phyloP scores from a whole-genome alignment of 1,284 basidiomycete species.

The Earliella scabrosa region DNA sequence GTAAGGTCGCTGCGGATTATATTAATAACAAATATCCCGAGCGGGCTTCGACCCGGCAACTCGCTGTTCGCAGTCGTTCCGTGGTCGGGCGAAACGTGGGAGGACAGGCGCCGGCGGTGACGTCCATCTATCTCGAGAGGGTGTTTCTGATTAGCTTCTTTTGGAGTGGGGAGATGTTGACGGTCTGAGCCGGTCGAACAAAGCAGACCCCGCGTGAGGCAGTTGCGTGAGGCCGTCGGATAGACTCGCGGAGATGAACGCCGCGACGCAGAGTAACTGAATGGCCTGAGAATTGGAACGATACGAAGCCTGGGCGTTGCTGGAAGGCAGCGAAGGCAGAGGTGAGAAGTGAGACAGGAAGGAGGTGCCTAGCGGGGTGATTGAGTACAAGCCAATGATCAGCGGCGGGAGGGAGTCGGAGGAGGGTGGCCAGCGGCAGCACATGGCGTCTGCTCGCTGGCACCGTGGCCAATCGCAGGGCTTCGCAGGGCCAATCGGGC shows the following conservation, averaged over 20 bases:
- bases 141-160: constrained; percentile 15
- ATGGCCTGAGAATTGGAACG: constrained; percentile 17
- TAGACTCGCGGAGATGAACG: constrained; percentile 5
- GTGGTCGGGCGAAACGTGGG: too few species aligned
- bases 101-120: background rate
- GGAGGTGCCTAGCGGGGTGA: constrained; percentile 7
- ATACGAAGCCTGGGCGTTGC: constrained; percentile 2
- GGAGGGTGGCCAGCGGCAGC: too few species aligned
- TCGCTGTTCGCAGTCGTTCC: background rate
- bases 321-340: background rate
- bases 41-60: background rate
- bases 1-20: background rate
- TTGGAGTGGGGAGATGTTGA: background rate
- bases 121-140: constrained; percentile 9
- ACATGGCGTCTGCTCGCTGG: constrained; percentile 12
- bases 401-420: background rate
- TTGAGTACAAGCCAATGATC: constrained; percentile 6
- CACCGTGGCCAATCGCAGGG: constrained; percentile 14
- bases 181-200: constrained; percentile 17
- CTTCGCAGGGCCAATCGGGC: constrained; percentile 14
- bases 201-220: constrained; percentile 13
- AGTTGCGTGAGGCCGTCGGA: background rate
- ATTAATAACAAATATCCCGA: background rate
- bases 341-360: too few species aligned
- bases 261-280: constrained; percentile 1